These are phyloP conservation scores for Fusarium avenaceum DNA, from an alignment of 2,329 filamentous ascomycete genomes.

Conservation along the genomic window DNA sequence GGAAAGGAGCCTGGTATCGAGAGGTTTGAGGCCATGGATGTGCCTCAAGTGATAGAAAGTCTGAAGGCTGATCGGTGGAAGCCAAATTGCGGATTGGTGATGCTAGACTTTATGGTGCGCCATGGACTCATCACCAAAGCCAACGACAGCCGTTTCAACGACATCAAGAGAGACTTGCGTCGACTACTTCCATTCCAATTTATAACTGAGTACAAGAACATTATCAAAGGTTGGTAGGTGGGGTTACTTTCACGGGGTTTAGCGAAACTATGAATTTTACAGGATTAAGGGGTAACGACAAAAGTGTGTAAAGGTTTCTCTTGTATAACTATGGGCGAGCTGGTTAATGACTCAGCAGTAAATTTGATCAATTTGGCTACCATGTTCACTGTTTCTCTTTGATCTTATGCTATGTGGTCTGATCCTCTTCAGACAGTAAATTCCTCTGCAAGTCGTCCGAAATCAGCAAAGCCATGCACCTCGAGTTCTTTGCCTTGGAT, in stretches of 20 bases:
- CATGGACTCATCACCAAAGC: slow-evolving; percentile 46
- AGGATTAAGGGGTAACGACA: background rate
- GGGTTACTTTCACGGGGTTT: background rate
- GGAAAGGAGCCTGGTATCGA: slow-evolving; percentile 50
- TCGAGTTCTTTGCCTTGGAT: slow-evolving; percentile 40
- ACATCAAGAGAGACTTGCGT: slow-evolving; percentile 44
- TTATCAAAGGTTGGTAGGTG: slow-evolving; percentile 33
- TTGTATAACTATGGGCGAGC: slow-evolving; percentile 10
- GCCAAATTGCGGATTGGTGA: slow-evolving; percentile 58
- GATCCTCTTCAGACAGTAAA: slow-evolving; percentile 5
- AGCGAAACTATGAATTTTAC: background rate
- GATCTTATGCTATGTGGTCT: background rate
- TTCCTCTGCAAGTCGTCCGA: slow-evolving; percentile 39
- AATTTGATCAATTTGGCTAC: background rate
- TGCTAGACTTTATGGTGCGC: slow-evolving; percentile 55
- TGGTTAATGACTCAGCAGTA: background rate
- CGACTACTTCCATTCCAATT: slow-evolving; percentile 50
- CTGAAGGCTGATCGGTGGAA: slow-evolving; percentile 52
- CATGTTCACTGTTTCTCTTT: background rate
- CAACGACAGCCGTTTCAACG: slow-evolving; percentile 43
- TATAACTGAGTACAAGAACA: slow-evolving; percentile 23
- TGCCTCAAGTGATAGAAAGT: slow-evolving; percentile 51
- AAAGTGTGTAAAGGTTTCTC: background rate
- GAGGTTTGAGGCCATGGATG: slow-evolving; percentile 47
- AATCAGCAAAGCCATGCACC: slow-evolving; percentile 42